Conservation (phyloP, 768 basidiomycete species). For the Trametes villosa region DNA sequence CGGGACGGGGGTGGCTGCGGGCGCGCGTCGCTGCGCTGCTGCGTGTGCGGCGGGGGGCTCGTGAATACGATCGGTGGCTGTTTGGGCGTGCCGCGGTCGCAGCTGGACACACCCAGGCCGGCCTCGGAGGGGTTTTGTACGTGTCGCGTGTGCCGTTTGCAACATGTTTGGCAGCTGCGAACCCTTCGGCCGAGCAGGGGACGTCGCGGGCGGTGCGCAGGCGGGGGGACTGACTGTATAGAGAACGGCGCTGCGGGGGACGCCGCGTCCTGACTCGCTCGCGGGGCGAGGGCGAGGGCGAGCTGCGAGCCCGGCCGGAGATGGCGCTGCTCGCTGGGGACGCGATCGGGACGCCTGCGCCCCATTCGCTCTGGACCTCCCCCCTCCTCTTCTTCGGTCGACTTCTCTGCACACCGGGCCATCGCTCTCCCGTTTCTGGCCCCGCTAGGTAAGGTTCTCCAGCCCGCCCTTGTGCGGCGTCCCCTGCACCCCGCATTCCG, state of each 20-base stretch:
- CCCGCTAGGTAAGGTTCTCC: too few relatives aligned
- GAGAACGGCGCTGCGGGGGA: too few relatives aligned
- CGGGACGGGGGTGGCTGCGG: constrained; percentile 1
- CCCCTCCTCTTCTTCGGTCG: too few relatives aligned
- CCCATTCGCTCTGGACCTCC: constrained; percentile 16
- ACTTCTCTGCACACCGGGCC: constrained; percentile 1
- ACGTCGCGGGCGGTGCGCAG: not conserved
- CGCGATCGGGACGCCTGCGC: not conserved
- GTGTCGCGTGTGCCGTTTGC: constrained; percentile 7
- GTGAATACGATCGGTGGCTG: constrained; percentile 12
- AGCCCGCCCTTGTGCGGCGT: too few relatives aligned
- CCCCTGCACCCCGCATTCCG: too few relatives aligned
- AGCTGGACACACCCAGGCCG: constrained; percentile 15
- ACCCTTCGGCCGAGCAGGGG: constrained; percentile 1
- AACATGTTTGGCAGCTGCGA: not conserved
- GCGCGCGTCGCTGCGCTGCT: not conserved
- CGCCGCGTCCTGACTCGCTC: too few relatives aligned
- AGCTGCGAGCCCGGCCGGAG: constrained; percentile 10
- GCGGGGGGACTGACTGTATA: too few relatives aligned
- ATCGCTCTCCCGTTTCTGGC: not conserved
- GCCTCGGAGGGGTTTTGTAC: constrained; percentile 6
- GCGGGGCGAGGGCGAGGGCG: too few relatives aligned
- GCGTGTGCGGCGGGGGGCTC: not conserved
- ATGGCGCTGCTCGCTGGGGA: not conserved
- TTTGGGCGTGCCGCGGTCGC: constrained; percentile 7